Conservation (phyloP, 2,329 filamentous ascomycete species). For the Fusarium liriodendri region DNA sequence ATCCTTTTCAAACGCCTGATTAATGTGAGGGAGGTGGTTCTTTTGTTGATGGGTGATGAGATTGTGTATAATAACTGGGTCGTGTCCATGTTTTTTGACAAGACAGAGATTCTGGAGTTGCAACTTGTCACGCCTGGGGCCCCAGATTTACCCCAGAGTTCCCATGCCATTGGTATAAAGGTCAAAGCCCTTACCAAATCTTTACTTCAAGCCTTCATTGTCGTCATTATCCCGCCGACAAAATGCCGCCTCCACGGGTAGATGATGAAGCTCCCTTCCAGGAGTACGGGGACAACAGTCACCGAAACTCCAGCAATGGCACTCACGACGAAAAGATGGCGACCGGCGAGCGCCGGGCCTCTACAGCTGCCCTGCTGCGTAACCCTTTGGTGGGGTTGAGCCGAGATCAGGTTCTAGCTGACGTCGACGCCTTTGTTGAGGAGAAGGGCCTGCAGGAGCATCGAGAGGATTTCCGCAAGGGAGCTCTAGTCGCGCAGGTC, state of each 20-base stretch:
- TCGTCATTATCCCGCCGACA: neutral
- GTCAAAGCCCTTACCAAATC: neutral
- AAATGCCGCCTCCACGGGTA: constrained; percentile 41
- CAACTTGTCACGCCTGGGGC: constrained; percentile 12
- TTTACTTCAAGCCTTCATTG: neutral
- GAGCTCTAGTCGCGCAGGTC: constrained; percentile 62
- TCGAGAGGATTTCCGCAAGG: constrained; percentile 60
- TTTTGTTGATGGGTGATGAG: neutral
- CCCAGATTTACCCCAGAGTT: constrained; percentile 19
- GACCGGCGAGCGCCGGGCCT: constrained; percentile 15
- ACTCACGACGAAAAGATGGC: constrained; percentile 33
- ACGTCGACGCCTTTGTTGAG: constrained; percentile 52
- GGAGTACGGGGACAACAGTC: constrained; percentile 15
- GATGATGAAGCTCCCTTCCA: constrained; percentile 39
- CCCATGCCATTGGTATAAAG: neutral
- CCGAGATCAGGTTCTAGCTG: constrained; percentile 45
- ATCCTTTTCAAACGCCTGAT: neutral
- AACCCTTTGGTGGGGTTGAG: constrained; percentile 48
- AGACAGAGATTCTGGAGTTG: neutral
- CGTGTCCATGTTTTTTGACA: neutral
- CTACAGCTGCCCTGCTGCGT: constrained; percentile 43
- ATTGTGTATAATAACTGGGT: constrained; percentile 29
- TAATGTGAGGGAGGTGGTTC: neutral
- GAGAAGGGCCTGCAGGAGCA: constrained; percentile 49
- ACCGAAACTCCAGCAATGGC: constrained; percentile 35